Evolutionary conservation across 106 monocot species (phyloP), one percentile per base, ranked within the genome.

Genomic region (Acorus gramineus): DNA sequence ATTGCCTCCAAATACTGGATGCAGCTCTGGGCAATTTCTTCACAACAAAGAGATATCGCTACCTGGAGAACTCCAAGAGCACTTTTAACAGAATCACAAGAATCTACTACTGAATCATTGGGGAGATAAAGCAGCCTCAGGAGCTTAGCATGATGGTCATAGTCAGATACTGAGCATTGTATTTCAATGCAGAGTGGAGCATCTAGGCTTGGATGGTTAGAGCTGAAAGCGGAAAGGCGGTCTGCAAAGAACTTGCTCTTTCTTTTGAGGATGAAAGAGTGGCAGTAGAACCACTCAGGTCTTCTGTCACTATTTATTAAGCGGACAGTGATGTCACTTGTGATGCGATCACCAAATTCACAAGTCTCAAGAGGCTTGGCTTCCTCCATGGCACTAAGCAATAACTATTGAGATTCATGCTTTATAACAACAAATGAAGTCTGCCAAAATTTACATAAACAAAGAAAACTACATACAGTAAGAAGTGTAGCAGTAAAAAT

Each of bases 61-160:
- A 79, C 84, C 62, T 61, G 90, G n/a, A 96, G 80, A 72, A 90
- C 70, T 66, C 95, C 95, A n/a, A 96, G 53, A 53, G 90, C 73
- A 58, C 75, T 66, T 61, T 80, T 80, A 7, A 87, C 84, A 46
- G 87, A 85, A 50, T 87, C 82, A 71, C 70, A 79, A 7, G 86
- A 85, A 42, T 87, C 90, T 47, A 72, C 45, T 61, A 90, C 6
- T 53, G 56, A 74, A 53, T 87, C 87, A 47, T 81, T 74, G 4
- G 76, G 62, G 28, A 77, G 53, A 66, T 90, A 90, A 3, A 96
- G 66, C 44, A 90, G 84, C 42, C 80, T 85, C 63, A 96, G 62
- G 47, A 87, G 76, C 73, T 79, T 96, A 10, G 76, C 82, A 77
- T 83, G 82, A 60, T 85, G 64, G 7, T 87, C 84, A 66, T 85